These are phyloP conservation scores for Diplodia sapinea DNA, from an alignment of 2,329 filamentous ascomycete species.

Conservation along the genomic window DNA sequence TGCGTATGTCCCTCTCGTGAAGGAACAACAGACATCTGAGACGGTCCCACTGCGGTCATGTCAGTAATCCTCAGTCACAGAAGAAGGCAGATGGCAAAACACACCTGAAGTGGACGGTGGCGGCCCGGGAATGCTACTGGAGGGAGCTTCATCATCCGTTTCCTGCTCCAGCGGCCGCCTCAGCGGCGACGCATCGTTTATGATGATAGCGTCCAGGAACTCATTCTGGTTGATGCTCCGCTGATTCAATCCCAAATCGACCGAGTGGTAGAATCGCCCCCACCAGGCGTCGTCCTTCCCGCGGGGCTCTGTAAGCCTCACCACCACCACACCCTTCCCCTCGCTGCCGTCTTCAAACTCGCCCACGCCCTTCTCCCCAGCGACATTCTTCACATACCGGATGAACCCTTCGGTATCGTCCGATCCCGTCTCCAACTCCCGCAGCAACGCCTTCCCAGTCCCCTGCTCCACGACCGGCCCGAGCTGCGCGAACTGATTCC, in stretches of 20 bases:
- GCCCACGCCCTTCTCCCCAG: conserved; percentile 74
- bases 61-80: background rate
- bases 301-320: conserved; percentile 70
- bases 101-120: conserved; percentile 31
- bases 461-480: conserved; percentile 76
- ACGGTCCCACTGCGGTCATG: background rate
- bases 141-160: conserved; percentile 33
- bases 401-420: conserved; percentile 79
- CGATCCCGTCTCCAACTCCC: conserved; percentile 63
- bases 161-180: conserved; percentile 65
- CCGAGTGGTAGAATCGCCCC: conserved; percentile 68
- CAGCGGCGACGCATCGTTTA: conserved; percentile 75
- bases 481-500: conserved; percentile 76
- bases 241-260: conserved; percentile 77
- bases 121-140: conserved; percentile 36
- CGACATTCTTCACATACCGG: conserved; percentile 73
- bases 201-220: conserved; percentile 87
- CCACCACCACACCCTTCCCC: conserved; percentile 76
- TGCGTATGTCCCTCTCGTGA: conserved; percentile 1
- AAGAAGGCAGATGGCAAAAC: background rate
- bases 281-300: conserved; percentile 65
- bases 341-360: conserved; percentile 68
- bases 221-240: conserved; percentile 87
- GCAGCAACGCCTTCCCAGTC: conserved; percentile 79
- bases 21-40: background rate